Conservation (phyloP, 139 green algal genomes). For the Diplosphaera chodatii region DNA sequence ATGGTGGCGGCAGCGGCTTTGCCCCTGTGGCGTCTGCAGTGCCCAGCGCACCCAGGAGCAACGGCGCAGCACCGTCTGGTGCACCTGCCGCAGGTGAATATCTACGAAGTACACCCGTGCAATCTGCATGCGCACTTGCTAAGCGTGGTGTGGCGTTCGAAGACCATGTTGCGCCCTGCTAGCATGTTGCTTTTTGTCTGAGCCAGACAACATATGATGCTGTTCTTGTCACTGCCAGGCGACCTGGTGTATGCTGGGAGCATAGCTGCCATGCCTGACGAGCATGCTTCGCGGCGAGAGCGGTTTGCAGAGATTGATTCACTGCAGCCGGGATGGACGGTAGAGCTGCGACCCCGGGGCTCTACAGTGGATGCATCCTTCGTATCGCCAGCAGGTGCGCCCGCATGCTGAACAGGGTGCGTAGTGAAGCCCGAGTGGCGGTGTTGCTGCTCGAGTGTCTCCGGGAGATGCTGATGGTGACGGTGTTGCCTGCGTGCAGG, state of each 20-base stretch:
- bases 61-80: background rate
- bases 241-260: slow-evolving; percentile 61
- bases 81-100: too few relatives aligned
- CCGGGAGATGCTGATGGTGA: too few relatives aligned
- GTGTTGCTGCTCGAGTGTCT: too few relatives aligned
- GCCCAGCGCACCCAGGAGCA: background rate
- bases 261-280: slow-evolving; percentile 65
- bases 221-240: background rate
- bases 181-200: too few relatives aligned
- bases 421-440: too few relatives aligned
- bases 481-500: too few relatives aligned
- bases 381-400: slow-evolving; percentile 55
- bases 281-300: slow-evolving; percentile 60
- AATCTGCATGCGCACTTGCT: too few relatives aligned
- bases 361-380: slow-evolving; percentile 74
- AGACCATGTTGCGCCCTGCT: too few relatives aligned
- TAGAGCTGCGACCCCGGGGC: slow-evolving; percentile 62
- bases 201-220: too few relatives aligned
- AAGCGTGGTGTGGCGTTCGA: too few relatives aligned
- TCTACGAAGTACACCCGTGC: too few relatives aligned
- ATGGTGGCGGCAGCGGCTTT: slow-evolving; percentile 21
- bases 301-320: slow-evolving; percentile 81
- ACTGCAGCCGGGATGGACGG: slow-evolving; percentile 73
- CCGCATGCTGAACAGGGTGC: too few relatives aligned
- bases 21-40: slow-evolving; percentile 3